Evolutionary conservation across 1,284 basidiomycete species (phyloP), one percentile per base, ranked within the genome.

Genomic region (Lentinula novae-zelandiae): DNA sequence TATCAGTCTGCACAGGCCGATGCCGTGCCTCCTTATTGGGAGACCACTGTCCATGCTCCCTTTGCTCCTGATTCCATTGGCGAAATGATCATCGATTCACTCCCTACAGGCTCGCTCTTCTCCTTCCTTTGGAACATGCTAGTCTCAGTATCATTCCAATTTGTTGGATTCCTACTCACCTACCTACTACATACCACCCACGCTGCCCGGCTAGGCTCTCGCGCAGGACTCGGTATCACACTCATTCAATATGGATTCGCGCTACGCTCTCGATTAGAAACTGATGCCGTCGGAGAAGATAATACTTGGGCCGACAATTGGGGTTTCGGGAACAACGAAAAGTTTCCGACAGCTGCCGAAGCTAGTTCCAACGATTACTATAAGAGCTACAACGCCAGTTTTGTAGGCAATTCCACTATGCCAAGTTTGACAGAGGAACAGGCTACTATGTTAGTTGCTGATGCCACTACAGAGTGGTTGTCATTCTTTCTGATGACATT

Each of bases 21-120:
- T 73, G 87, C 95, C 12, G 95, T 96, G 1, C 96, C 96, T 1
- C 93, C 96, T 0, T 99, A 99, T 74, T 98, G 96, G 90, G 97
- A 98, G 71, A 98, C 95, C 5, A 96, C 95, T 1, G 87, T 98
- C 27, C 92, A 98, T 67, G 87, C 90, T 27, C 89, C 90, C 6
- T 87, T 87, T 60, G 75, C 83, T 13, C 73, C 82, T 31, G 79
- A 78, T 63, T 68, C 75, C 3, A 69, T 78, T 38, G 90, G 89
- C 50, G 89, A 90, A 66, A 82, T 92, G 75, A 83, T 91, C 65
- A 83, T 93, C 67, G 90, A 92, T 63, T 82, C 82, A 17, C 79
- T 93, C 33, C 86, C 90, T 40, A 91, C 95, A 6, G 90, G 89
- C 36, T 85, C 87, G 5, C 69, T 93, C 31, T 96, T 96, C 73